Evolutionary conservation across 192 early-diverging fungal species (phyloP), one percentile per base, ranked within the genome.

Genomic region (Coemansia sp.): DNA sequence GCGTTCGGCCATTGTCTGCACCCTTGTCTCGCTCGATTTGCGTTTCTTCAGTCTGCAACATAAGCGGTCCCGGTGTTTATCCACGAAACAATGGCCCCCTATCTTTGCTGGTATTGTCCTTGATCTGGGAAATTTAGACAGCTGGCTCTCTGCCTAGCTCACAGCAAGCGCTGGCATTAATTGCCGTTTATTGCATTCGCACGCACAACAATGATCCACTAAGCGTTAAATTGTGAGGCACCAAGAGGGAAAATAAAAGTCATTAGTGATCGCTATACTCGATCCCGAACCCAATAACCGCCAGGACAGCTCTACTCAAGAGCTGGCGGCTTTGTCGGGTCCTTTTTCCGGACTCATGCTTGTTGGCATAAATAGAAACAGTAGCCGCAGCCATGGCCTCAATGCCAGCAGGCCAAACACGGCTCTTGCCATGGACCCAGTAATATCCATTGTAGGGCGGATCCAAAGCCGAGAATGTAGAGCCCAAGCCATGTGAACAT

Each of bases 401-500:
- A 35, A 35, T 12, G 52, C 58, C 33, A 68, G 37, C 14, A 62
- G 35, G 40, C 58, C 48, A 27, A 78, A 54, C 19, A 59, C 56
- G 14, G 52, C 59, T 27, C 62, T 48, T 0, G 46, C 21, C 18
- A 62, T 37, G 33, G 57, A 29, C 17, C 46, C 38, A 14, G 44
- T 27, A n/a, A 68, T 26, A 18, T 41, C 42, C 62, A 67, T 56
- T 24, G 65, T 17, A 26, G 75, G 69, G 39, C 54, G 54, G 39
- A 72, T 38, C 41, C 46, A 68, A 21, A 78, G 42, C 6, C 62
- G 56, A 26, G 60, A 42, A 32, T 78, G 65, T 18, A 78, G 40
- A 3, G 75, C 38, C 69, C 65, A 72, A 58, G 65, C 19, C 75
- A 78, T 65, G 35, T 78, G 75, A 15, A 52, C 18, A 36, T 65